Conservation (phyloP, 2,329 filamentous ascomycete species). For the Ceratocystis albifundus region DNA sequence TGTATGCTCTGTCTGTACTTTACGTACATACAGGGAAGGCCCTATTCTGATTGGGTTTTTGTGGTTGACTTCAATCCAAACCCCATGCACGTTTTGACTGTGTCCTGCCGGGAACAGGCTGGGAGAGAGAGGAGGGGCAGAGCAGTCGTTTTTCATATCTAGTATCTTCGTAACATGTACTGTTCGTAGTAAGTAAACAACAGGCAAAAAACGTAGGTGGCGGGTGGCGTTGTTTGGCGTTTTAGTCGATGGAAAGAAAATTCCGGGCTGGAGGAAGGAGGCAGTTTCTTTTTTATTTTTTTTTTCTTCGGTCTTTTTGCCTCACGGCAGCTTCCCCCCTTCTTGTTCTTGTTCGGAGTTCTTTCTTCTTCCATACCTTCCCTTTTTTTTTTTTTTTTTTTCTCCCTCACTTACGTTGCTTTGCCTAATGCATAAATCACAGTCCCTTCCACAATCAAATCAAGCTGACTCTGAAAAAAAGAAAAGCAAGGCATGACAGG, state of each 20-base stretch:
- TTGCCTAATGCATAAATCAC: constrained; percentile 13
- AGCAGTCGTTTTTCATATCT: not conserved
- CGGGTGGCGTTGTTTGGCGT: not conserved
- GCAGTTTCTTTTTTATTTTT: not conserved
- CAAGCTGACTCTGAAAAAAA: not conserved
- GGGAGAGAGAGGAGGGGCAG: not conserved
- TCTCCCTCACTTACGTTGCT: not conserved
- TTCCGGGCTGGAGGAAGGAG: not conserved
- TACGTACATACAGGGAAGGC: constrained; percentile 1
- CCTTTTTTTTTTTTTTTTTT: not conserved
- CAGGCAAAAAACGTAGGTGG: not conserved
- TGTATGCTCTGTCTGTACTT: not conserved
- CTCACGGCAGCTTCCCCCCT: constrained; percentile 1
- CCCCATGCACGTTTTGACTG: constrained; percentile 10
- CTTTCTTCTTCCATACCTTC: constrained; percentile 1
- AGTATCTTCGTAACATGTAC: not conserved
- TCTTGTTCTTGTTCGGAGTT: constrained; percentile 8
- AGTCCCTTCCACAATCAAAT: constrained; percentile 9
- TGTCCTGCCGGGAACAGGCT: not conserved
- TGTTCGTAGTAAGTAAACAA: not conserved
- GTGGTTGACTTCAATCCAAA: not conserved
- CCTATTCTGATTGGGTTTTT: not conserved
- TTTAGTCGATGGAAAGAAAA: constrained; percentile 4
- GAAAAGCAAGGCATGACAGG: not conserved
- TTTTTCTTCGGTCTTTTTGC: constrained; percentile 1